Evolutionary conservation across 345 rosid species (phyloP).

Genomic region (Toxicodendron radicans): DNA sequence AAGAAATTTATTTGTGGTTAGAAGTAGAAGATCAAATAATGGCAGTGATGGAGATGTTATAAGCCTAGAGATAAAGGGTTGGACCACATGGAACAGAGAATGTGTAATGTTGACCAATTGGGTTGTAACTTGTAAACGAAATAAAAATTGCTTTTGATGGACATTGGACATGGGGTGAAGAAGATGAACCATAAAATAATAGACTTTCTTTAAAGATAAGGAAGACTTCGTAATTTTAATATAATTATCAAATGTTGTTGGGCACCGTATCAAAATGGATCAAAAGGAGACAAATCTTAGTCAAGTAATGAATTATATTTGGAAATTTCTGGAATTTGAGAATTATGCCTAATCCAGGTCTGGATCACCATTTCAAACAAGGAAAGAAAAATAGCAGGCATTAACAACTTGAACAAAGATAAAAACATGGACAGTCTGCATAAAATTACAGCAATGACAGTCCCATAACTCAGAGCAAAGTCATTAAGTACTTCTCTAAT

Average conservation of each 20-base stretch:
- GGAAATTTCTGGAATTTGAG: not conserved
- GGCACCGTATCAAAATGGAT: not conserved
- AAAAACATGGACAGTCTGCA: not conserved
- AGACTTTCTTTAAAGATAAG: too few species aligned
- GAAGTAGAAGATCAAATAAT: not conserved
- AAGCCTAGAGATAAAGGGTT: constrained; percentile 3
- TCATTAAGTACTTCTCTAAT: not conserved
- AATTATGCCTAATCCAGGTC: not conserved
- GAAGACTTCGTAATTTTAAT: too few species aligned
- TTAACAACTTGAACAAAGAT: not conserved
- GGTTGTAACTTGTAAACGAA: not conserved
- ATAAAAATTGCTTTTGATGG: too few species aligned
- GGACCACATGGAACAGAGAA: constrained; percentile 21
- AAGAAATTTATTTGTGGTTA: constrained; percentile 17
- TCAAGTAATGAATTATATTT: not conserved
- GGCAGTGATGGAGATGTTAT: not conserved
- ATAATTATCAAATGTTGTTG: too few species aligned
- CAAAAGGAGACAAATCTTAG: not conserved
- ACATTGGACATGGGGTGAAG: not conserved
- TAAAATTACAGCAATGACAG: not conserved
- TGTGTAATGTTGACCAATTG: constrained; percentile 16
- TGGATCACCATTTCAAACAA: not conserved
- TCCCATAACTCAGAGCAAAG: too few species aligned
- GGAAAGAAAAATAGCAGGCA: not conserved
- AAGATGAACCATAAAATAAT: not conserved